phyloP scores from a whole-genome alignment of 768 basidiomycete species.

The Wakefieldia striispora region DNA sequence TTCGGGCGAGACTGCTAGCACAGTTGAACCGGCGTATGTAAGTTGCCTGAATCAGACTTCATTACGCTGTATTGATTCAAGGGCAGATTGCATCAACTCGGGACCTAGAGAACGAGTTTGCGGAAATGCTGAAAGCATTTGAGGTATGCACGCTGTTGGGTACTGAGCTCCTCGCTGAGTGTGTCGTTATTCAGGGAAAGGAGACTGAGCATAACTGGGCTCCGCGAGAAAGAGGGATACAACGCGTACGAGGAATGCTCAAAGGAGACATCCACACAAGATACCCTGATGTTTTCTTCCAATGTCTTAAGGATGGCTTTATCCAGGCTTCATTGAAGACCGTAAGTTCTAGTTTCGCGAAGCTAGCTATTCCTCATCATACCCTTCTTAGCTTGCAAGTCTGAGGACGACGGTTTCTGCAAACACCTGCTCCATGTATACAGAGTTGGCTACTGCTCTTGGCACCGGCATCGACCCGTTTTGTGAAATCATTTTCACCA shows the following conservation, averaged over 20 bases:
- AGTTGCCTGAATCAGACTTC: conserved; percentile 24
- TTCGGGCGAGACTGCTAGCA: conserved; percentile 40
- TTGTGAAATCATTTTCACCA: conserved; percentile 72
- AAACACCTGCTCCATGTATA: conserved; percentile 75
- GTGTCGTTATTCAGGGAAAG: conserved; percentile 62
- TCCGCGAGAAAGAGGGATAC: conserved; percentile 71
- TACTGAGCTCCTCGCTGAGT: neutral
- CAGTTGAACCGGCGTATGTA: conserved; percentile 70
- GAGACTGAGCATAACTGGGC: conserved; percentile 98
- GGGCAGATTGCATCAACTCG: conserved; percentile 74
- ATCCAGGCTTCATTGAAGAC: conserved; percentile 83
- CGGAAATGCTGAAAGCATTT: conserved; percentile 73
- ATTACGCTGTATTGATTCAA: neutral
- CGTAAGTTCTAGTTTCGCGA: conserved; percentile 44
- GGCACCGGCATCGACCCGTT: conserved; percentile 72
- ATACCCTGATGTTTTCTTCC: conserved; percentile 72
- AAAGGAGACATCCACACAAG: conserved; percentile 78
- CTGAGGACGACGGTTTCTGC: conserved; percentile 87
- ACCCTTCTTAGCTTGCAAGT: conserved; percentile 63
- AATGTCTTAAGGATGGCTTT: conserved; percentile 71
- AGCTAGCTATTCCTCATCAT: neutral
- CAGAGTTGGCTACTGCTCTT: conserved; percentile 68
- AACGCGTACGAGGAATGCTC: conserved; percentile 84
- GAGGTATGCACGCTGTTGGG: conserved; percentile 49
- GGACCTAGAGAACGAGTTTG: conserved; percentile 87